These are phyloP conservation scores for Conticribra guillardii DNA, from an alignment of 108 stramenopile species.

Conservation along the genomic window DNA sequence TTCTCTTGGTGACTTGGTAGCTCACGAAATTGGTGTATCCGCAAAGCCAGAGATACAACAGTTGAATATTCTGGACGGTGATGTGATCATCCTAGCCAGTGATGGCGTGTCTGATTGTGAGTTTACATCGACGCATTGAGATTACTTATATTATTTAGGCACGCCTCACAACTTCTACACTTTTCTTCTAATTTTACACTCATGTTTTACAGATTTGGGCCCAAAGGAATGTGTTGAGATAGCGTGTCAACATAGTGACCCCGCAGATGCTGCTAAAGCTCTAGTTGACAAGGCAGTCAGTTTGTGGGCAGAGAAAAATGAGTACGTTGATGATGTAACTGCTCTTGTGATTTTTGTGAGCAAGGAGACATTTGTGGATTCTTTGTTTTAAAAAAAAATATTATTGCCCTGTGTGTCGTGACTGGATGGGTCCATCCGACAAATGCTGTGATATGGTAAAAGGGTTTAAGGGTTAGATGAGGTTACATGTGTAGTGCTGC, in stretches of 20 bases:
- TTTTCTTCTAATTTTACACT: too few relatives aligned
- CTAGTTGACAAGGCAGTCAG: background rate
- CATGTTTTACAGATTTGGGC: background rate
- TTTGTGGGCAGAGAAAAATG: conserved; percentile 15
- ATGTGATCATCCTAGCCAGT: conserved; percentile 63
- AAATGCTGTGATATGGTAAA: too few relatives aligned
- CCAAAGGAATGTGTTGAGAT: conserved; percentile 1
- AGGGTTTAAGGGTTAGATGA: too few relatives aligned
- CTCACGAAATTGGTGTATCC: conserved; percentile 67
- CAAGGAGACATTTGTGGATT: too few relatives aligned
- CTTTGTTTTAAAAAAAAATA: too few relatives aligned
- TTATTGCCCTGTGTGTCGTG: too few relatives aligned
- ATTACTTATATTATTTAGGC: too few relatives aligned
- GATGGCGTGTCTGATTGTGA: conserved; percentile 86
- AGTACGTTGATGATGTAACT: conserved; percentile 11
- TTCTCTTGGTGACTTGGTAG: conserved; percentile 70
- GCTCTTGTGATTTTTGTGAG: conserved; percentile 16
- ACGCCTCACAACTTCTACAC: too few relatives aligned
- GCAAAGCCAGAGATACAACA: conserved; percentile 71
- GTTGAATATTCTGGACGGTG: conserved; percentile 51
- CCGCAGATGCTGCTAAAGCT: conserved; percentile 5
- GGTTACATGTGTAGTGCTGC: too few relatives aligned
- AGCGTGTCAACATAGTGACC: background rate
- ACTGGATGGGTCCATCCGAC: too few relatives aligned
- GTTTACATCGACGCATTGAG: conserved; percentile 31